A percentile compares a stretch with the other conserved stretches of the same genome.
These are phyloP conservation scores for Pycnococcus provasolii DNA, from an alignment of 139 green algal genomes.

Conservation along the genomic window DNA sequence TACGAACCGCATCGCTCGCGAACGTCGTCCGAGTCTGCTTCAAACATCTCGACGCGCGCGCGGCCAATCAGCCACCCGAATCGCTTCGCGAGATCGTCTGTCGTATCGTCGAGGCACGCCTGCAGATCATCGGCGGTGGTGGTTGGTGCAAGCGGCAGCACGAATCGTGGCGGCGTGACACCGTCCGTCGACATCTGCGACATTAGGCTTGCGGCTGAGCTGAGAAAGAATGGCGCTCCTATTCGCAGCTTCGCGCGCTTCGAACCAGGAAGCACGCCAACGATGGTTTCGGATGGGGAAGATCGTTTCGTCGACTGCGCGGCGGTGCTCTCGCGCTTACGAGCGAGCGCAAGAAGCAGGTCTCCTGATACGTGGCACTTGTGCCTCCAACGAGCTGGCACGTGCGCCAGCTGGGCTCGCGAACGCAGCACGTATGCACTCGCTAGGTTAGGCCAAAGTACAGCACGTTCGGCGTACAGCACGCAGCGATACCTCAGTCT, in stretches of 20 bases:
- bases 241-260: conserved; percentile 10
- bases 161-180: conserved; percentile 14
- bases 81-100: conserved; percentile 9
- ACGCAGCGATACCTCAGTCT: not conserved
- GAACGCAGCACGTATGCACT: not conserved
- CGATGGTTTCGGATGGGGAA: too few relatives aligned
- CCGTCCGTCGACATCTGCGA: not conserved
- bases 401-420: not conserved
- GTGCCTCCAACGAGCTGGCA: not conserved
- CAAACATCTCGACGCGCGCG: too few relatives aligned
- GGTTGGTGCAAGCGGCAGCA: conserved; percentile 33
- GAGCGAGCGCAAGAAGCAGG: too few relatives aligned
- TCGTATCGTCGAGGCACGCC: not conserved
- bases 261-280: conserved; percentile 8
- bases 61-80: conserved; percentile 21
- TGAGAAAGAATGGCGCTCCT: conserved; percentile 3
- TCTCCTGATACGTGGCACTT: too few relatives aligned
- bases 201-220: not conserved
- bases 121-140: conserved; percentile 16
- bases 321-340: too few relatives aligned
- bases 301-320: too few relatives aligned
- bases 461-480: conserved; percentile 8
- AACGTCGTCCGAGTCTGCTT: too few relatives aligned
- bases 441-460: not conserved
- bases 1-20: too few relatives aligned